A percentile compares a stretch with the other conserved stretches of the same genome.
phyloP scores from a whole-genome alignment of 768 basidiomycete genomes.

The Collybia mongolica region DNA sequence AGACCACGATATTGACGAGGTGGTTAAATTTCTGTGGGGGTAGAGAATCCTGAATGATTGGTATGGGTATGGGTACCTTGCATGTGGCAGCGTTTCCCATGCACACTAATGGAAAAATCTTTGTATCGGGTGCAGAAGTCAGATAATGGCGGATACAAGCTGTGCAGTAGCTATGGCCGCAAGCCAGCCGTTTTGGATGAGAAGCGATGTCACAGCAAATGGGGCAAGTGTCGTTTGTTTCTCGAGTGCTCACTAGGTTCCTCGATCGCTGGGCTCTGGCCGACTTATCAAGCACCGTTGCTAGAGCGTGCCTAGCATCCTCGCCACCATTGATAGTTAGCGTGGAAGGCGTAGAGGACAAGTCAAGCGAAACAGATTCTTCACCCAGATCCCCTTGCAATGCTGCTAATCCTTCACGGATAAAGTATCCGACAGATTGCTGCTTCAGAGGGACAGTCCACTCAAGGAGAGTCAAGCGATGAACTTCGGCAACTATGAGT shows the following conservation, averaged over 20 bases:
- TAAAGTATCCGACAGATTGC: slow-evolving; percentile 42
- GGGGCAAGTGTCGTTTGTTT: slow-evolving; percentile 35
- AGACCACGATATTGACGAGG: slow-evolving; percentile 56
- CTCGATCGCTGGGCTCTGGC: slow-evolving; percentile 11
- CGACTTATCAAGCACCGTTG: slow-evolving; percentile 39
- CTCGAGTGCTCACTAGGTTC: neutral
- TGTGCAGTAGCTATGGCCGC: slow-evolving; percentile 47
- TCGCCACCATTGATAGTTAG: slow-evolving; percentile 53
- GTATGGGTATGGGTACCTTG: slow-evolving; percentile 49
- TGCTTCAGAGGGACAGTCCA: slow-evolving; percentile 33
- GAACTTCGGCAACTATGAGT: slow-evolving; percentile 43
- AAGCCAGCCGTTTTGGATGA: slow-evolving; percentile 35
- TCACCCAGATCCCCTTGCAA: slow-evolving; percentile 54
- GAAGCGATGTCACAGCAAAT: slow-evolving; percentile 46
- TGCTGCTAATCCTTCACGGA: slow-evolving; percentile 42
- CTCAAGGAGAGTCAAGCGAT: slow-evolving; percentile 40
- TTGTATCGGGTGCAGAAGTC: slow-evolving; percentile 32
- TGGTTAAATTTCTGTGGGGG: slow-evolving; percentile 46
- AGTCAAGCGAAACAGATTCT: slow-evolving; percentile 46
- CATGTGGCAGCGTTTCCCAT: slow-evolving; percentile 61
- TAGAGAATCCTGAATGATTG: slow-evolving; percentile 50
- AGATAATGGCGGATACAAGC: slow-evolving; percentile 45
- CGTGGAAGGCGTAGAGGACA: slow-evolving; percentile 26
- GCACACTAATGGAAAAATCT: slow-evolving; percentile 50
- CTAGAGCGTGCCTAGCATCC: slow-evolving; percentile 43